phyloP scores from a whole-genome alignment of 2,329 filamentous ascomycete genomes.

The Alternaria conjuncta region DNA sequence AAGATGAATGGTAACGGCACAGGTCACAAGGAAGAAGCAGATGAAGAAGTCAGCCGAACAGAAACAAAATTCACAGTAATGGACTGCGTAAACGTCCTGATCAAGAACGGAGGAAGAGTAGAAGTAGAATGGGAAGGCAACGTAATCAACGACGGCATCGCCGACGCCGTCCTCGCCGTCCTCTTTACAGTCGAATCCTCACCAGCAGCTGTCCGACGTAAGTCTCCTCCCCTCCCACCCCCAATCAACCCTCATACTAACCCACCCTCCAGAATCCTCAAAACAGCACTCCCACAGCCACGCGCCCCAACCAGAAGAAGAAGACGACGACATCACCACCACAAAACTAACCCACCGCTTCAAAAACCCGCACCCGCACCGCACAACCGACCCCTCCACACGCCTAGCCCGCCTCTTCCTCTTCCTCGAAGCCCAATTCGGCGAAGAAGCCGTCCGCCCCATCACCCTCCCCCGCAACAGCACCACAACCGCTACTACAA shows the following conservation, averaged over 20 bases:
- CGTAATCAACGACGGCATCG: constrained; percentile 95
- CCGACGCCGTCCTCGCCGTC: constrained; percentile 95
- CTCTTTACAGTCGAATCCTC: constrained; percentile 91
- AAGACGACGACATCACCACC: constrained; percentile 10
- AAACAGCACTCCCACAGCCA: constrained; percentile 42
- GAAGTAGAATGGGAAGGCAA: constrained; percentile 98
- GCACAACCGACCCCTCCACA: constrained; percentile 73
- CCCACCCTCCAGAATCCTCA: constrained; percentile 41
- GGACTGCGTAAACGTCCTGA: constrained; percentile 86
- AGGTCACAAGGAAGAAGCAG: constrained; percentile 60
- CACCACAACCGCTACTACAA: constrained; percentile 29
- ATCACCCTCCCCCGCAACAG: constrained; percentile 70
- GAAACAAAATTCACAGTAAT: constrained; percentile 72
- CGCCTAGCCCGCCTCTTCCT: constrained; percentile 86
- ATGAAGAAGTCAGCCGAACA: constrained; percentile 67
- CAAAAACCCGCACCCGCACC: constrained; percentile 70
- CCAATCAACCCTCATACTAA: constrained; percentile 11
- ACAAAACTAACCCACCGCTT: constrained; percentile 29
- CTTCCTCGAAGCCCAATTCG: constrained; percentile 97
- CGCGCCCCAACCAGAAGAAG: constrained; percentile 4
- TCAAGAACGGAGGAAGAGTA: constrained; percentile 77
- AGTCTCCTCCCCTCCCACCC: constrained; percentile 39
- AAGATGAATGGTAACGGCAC: constrained; percentile 49
- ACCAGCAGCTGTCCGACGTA: constrained; percentile 91
- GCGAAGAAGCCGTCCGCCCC: constrained; percentile 78